Percentiles rank a stretch among this genome's conserved stretches.
Evolutionary conservation across 176 grass and related monocot genomes (phyloP).

Genomic region (Avena eriantha): DNA sequence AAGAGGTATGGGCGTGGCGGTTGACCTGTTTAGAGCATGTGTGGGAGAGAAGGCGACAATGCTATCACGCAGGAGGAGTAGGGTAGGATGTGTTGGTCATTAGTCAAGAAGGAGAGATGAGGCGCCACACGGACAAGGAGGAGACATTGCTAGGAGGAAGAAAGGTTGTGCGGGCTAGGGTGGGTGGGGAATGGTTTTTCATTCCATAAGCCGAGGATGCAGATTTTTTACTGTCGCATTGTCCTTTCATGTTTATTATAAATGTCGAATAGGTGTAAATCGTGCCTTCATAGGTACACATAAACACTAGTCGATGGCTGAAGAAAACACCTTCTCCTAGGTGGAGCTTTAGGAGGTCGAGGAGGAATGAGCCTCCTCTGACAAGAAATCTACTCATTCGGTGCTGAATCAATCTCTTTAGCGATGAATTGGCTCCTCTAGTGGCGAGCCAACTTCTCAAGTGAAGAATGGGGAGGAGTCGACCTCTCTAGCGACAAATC

Average conservation of each 20-base stretch:
- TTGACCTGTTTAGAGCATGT: background rate
- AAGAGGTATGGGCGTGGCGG: background rate
- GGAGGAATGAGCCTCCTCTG: background rate
- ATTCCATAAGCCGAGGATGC: too few species aligned
- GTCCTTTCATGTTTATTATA: too few species aligned
- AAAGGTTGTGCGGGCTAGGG: too few species aligned
- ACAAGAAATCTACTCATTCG: background rate
- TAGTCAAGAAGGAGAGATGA: too few species aligned
- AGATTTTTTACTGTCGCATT: too few species aligned
- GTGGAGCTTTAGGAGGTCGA: too few species aligned
- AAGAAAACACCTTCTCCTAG: too few species aligned
- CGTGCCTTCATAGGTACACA: background rate
- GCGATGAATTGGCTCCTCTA: background rate
- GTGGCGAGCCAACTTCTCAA: background rate
- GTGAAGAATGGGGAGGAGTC: background rate
- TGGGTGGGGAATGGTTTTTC: too few species aligned
- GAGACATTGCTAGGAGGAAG: too few species aligned
- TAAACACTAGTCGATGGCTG: too few species aligned
- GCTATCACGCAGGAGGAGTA: background rate
- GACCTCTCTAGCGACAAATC: background rate
- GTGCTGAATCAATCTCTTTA: background rate
- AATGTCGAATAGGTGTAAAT: background rate
- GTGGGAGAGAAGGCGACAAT: background rate
- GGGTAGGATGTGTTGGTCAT: too few species aligned
- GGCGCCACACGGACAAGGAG: too few species aligned